Conservation (phyloP, 306 rosid genomes). For the Quercus robur region DNA sequence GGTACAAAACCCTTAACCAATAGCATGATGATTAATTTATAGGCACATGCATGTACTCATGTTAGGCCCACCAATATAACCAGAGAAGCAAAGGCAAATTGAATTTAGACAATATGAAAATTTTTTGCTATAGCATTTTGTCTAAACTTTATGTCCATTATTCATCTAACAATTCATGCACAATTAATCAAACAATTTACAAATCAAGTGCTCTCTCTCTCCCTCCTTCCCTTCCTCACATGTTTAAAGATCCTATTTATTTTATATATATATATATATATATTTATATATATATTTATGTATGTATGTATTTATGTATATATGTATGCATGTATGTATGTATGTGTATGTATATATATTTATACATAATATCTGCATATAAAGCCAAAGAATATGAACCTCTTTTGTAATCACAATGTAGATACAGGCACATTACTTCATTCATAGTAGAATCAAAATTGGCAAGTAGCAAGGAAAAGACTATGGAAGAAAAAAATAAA, state of each 20-base stretch:
- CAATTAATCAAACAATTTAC: not conserved
- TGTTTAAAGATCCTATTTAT: not conserved
- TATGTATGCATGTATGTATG: too few relatives aligned
- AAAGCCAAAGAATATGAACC: not conserved
- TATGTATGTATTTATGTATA: too few relatives aligned
- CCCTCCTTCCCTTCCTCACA: not conserved
- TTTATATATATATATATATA: too few relatives aligned
- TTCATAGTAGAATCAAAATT: not conserved
- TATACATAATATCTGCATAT: not conserved
- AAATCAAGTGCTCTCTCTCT: not conserved
- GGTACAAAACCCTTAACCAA: not conserved
- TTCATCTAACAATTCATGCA: not conserved
- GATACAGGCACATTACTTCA: not conserved
- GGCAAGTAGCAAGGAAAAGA: slow-evolving; percentile 7
- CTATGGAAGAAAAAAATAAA: not conserved
- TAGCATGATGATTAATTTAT: not conserved
- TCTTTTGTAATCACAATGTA: not conserved
- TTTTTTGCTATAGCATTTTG: slow-evolving; percentile 6
- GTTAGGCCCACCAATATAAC: slow-evolving; percentile 7
- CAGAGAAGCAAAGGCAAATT: not conserved
- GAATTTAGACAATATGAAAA: slow-evolving; percentile 1
- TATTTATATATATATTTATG: fast-evolving
- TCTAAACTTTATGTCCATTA: not conserved
- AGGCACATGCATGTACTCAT: slow-evolving; percentile 1
- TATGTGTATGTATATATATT: not conserved